These are phyloP conservation scores for Herpetospermum pedunculosum DNA, from an alignment of 306 rosid genomes.

Conservation along the genomic window DNA sequence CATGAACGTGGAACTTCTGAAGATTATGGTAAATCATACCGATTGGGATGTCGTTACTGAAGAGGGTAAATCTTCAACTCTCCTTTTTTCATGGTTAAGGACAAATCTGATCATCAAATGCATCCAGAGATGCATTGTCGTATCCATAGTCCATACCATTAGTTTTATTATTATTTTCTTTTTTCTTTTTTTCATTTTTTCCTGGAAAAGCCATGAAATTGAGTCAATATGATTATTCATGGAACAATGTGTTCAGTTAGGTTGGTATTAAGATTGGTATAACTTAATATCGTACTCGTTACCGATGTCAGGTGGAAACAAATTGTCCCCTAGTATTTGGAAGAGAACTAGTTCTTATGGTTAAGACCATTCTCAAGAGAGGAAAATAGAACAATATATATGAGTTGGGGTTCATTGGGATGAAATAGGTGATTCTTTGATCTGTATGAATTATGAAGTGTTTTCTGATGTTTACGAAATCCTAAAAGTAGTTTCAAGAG, in stretches of 20 bases:
- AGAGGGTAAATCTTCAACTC: neutral
- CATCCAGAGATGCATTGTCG: neutral
- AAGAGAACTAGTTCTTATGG: neutral
- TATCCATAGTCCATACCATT: neutral
- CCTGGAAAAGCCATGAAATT: neutral
- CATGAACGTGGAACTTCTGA: neutral
- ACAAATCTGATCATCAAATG: neutral
- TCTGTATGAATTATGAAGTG: neutral
- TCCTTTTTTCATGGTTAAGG: neutral
- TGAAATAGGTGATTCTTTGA: neutral
- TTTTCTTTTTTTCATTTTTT: neutral
- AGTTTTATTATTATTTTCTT: neutral
- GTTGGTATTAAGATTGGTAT: neutral
- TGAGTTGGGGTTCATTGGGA: neutral
- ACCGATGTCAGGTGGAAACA: neutral
- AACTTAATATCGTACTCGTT: neutral
- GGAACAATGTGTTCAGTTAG: neutral
- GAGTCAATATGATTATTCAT: neutral
- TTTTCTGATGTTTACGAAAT: neutral
- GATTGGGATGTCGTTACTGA: neutral
- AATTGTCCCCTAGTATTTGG: neutral
- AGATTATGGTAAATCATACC: constrained; percentile 2
- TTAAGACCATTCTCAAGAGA: neutral
- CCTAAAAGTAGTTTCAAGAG: neutral
- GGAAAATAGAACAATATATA: neutral